Evolutionary conservation across 768 basidiomycete species (phyloP), one percentile per base, ranked within the genome.

Genomic region (Leccinum rimulosum): DNA sequence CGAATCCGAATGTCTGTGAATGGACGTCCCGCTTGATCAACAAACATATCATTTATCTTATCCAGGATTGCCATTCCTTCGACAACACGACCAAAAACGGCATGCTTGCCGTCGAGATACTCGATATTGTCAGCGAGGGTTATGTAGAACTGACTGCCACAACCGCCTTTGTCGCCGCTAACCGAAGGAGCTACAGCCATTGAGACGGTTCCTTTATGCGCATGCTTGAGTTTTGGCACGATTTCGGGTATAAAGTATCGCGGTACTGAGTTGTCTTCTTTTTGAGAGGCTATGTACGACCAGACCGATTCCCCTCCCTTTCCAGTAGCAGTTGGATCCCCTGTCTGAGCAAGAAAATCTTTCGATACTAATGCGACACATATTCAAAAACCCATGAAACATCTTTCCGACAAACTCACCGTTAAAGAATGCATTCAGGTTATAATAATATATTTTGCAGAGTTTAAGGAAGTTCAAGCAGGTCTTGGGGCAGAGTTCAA

Each of bases 401-500:
- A 47, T 27, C 11, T 25, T n/a, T 28, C 35, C 35, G 50, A 52
- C 6, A 17, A 27, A 77, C 88, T 57, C 61, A 95, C 95, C 94
- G 76, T 99, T 98, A 82, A 98, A 98, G 79, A 99, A 99, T 0
- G 93, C 93, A 71, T 95, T 93, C 61, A 97, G 76, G 72, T 95
- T 96, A 80, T 96, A 98, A 73, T 96, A 96, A 72, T 97, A 97
- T 59, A 92, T 81, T 78, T 98, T 98, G 78, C 95, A 98, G 58
- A 99, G 80, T 74, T 99, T 99, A 57, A 99, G 83, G 70, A 98
- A 98, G 79, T 98, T 99, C 73, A 93, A 86, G 76, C 90, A 95
- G 54, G 88, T 91, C 74, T 84, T 87, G 2, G 97, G 97, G 74
- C 95, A 98, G 40, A 79, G 78, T 8, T 95, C 93, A 30, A 91